A percentile compares a stretch with the other conserved stretches of the same genome.
Conservation (phyloP, 768 basidiomycete species). For the Kwoniella bestiolae region DNA sequence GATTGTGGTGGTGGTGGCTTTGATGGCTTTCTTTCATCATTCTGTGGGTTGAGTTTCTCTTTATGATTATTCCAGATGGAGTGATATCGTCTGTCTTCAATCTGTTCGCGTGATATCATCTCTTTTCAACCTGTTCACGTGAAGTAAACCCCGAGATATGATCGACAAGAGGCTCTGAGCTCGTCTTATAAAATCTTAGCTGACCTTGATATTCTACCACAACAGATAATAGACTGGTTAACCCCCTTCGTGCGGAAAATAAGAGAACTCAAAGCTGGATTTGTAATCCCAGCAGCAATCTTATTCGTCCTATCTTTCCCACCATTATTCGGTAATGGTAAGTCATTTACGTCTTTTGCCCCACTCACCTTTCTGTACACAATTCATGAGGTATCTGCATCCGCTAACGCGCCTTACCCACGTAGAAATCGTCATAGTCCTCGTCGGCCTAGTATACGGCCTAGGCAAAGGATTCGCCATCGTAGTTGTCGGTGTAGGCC, state of each 20-base stretch:
- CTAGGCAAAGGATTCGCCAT: slow-evolving; percentile 85
- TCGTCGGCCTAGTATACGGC: slow-evolving; percentile 91
- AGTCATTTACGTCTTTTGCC: slow-evolving; percentile 2
- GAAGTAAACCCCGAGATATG: neutral
- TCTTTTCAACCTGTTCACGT: too few species aligned
- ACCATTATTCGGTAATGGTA: slow-evolving; percentile 84
- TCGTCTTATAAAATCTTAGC: too few species aligned
- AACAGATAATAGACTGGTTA: slow-evolving; percentile 63
- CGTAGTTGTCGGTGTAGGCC: slow-evolving; percentile 62
- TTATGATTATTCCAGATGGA: too few species aligned
- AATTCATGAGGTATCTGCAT: too few species aligned
- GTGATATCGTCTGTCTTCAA: too few species aligned
- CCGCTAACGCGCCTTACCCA: neutral
- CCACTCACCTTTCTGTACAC: too few species aligned
- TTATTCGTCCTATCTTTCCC: slow-evolving; percentile 84
- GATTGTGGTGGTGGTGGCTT: slow-evolving; percentile 38
- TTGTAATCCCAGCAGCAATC: slow-evolving; percentile 75
- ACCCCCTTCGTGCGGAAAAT: slow-evolving; percentile 69
- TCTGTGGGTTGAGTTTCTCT: slow-evolving; percentile 38
- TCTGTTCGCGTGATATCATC: too few species aligned
- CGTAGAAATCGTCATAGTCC: slow-evolving; percentile 71
- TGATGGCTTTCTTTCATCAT: slow-evolving; percentile 49
- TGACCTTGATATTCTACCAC: neutral
- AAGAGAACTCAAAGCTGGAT: slow-evolving; percentile 63
- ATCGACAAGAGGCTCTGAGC: neutral